Conservation (phyloP, 345 rosid species). For the Reutealis trisperma region DNA sequence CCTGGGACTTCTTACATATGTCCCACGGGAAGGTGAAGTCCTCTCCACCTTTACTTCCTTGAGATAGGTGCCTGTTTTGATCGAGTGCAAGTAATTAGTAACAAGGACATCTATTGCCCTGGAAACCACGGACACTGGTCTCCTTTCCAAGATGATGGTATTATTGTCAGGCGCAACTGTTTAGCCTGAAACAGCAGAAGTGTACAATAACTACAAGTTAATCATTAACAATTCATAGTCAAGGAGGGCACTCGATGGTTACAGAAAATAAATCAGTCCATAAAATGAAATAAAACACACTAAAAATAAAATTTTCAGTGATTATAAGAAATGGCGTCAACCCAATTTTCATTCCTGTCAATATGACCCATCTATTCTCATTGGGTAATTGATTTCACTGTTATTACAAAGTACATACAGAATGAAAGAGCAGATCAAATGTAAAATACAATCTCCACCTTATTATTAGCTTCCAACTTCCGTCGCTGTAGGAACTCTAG, state of each 20-base stretch:
- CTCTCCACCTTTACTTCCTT: slow-evolving; percentile 63
- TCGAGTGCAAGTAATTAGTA: slow-evolving; percentile 61
- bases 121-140: slow-evolving; percentile 78
- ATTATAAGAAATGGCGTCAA: not conserved
- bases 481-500: slow-evolving; percentile 90
- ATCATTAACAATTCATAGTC: not conserved
- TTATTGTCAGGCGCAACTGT: slow-evolving; percentile 74
- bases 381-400: not conserved
- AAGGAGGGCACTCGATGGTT: not conserved
- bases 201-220: slow-evolving; percentile 17
- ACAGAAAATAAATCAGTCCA: slow-evolving; percentile 5
- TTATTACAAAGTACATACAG: not conserved
- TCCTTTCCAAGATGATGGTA: slow-evolving; percentile 77
- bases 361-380: not conserved
- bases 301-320: not conserved
- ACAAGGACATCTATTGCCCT: slow-evolving; percentile 79
- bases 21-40: slow-evolving; percentile 37
- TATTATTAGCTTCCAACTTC: slow-evolving; percentile 84
- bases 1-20: slow-evolving; percentile 30
- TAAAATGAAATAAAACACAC: not conserved
- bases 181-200: slow-evolving; percentile 66
- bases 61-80: slow-evolving; percentile 65
- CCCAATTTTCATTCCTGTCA: not conserved
- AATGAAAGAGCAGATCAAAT: not conserved
- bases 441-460: slow-evolving; percentile 50